Evolutionary conservation across 257 asterid species (phyloP).

Genomic region (Euphrasia confusa): DNA sequence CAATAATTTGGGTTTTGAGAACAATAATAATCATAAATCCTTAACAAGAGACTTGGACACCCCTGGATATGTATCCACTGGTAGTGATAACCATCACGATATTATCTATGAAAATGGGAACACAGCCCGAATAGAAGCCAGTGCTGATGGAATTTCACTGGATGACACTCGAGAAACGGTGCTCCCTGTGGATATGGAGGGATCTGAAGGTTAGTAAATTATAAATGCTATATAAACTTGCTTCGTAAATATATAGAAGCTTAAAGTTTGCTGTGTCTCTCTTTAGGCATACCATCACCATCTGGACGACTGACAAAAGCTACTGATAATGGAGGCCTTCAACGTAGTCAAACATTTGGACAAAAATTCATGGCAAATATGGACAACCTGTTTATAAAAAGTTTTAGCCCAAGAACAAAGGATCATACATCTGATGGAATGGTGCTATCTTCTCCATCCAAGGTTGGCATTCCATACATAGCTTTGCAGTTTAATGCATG

Average conservation of each 20-base stretch:
- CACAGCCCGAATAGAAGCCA: slow-evolving; percentile 28
- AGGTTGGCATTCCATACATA: slow-evolving; percentile 44
- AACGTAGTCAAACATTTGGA: slow-evolving; percentile 87
- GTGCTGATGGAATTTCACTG: slow-evolving; percentile 35
- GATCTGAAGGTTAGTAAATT: slow-evolving; percentile 68
- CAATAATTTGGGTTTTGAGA: slow-evolving; percentile 74
- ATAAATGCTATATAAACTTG: slow-evolving; percentile 16
- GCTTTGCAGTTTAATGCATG: slow-evolving; percentile 17
- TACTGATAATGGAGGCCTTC: slow-evolving; percentile 51
- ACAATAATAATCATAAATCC: slow-evolving; percentile 41
- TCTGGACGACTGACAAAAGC: slow-evolving; percentile 59
- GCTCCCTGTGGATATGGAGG: slow-evolving; percentile 51
- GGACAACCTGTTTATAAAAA: slow-evolving; percentile 79
- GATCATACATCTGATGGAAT: slow-evolving; percentile 43
- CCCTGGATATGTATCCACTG: slow-evolving; percentile 34
- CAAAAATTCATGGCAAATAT: slow-evolving; percentile 91
- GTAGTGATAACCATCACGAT: slow-evolving; percentile 33
- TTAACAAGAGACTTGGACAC: slow-evolving; percentile 46
- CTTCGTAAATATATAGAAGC: slow-evolving; percentile 16
- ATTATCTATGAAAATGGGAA: slow-evolving; percentile 51
- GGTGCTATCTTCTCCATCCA: slow-evolving; percentile 69
- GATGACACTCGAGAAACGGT: slow-evolving; percentile 47
- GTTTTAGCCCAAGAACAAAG: slow-evolving; percentile 76
- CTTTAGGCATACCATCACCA: slow-evolving; percentile 77
- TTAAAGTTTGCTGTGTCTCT: slow-evolving; percentile 21